Base-by-base conservation (phyloP, 306 rosid species). In the Vigna reflexopilosa region DNA sequence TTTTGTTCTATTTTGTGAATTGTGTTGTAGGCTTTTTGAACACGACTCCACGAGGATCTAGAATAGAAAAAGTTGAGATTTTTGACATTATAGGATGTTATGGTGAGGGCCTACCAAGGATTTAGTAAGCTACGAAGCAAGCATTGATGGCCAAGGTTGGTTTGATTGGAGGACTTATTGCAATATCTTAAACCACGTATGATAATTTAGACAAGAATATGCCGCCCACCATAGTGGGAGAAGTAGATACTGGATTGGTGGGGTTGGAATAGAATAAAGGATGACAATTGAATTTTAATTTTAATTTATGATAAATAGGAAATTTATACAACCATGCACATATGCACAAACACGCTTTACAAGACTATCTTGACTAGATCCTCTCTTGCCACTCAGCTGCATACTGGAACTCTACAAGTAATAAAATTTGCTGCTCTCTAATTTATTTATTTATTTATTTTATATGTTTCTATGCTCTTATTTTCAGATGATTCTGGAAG, bases 261-360 rank as follows among this genome's bases (percentile, higher is more conserved):
- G 61, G 75, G 45, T 34, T 6, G 70, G 30, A 50, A 55, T 55
- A 14, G 4, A 49, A 10, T n/a, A 52, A 28, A 26, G 34, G 32
- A 42, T 19, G 19, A 19, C 42, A 24, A 67, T 22, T 45, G 47
- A 67, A 42, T 42, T 42, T 42, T 0, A 42, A 17, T 66, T 42
- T 36, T 36, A n/a, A n/a, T 36, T 16, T n/a, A 34, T 8, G 9
- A 40, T 42, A 40, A 4, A 19, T 2, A 65, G 4, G 10, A 40
- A 65, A 19, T 20, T 19, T 19, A 17, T 20, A 42, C 34, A 20
- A 84, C 81, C 81, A 32, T 70, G 50, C 73, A 59, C 56, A 70
- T 61, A 56, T 75, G 67, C 8, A 47, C 12, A 62, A 77, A 69
- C 83, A 83, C 74, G 48, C 83, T 40, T 78, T 73, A 80, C 67